These are phyloP conservation scores for Coniosporium uncinatum DNA, from an alignment of 2,329 filamentous ascomycete genomes.

Conservation along the genomic window DNA sequence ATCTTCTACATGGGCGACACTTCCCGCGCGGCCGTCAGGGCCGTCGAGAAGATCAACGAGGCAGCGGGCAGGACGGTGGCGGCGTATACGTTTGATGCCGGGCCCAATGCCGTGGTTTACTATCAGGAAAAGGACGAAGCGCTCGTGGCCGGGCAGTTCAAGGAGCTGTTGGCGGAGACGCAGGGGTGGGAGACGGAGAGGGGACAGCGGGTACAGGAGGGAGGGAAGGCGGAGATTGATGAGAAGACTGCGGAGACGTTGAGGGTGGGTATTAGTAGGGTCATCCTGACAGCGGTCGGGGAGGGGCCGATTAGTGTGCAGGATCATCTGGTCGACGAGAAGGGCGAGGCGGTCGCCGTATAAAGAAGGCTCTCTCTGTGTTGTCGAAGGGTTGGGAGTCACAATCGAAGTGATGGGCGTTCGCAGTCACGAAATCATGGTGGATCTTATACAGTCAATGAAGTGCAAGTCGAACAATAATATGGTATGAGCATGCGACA, in stretches of 20 bases:
- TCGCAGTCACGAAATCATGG: no score
- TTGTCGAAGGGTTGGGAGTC: no score
- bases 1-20: slow-evolving; percentile 99
- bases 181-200: slow-evolving; percentile 63
- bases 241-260: slow-evolving; percentile 42
- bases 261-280: slow-evolving; percentile 75
- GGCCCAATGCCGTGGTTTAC: slow-evolving; percentile 96
- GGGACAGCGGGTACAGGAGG: slow-evolving; percentile 45
- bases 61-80: slow-evolving; percentile 69
- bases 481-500: no score
- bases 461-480: no score
- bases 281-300: slow-evolving; percentile 89
- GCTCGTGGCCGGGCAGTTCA: slow-evolving; percentile 73
- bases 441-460: no score
- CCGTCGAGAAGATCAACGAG: slow-evolving; percentile 85
- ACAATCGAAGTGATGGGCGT: no score
- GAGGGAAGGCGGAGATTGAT: slow-evolving; percentile 43
- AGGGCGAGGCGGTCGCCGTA: not conserved
- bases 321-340: slow-evolving; percentile 65
- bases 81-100: slow-evolving; percentile 96
- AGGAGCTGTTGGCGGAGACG: slow-evolving; percentile 55
- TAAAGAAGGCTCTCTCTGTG: no score
- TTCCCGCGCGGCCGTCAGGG: slow-evolving; percentile 77
- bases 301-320: slow-evolving; percentile 82
- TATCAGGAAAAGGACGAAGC: slow-evolving; percentile 77